Evolutionary conservation across 768 basidiomycete species (phyloP).

Genomic region (Suillus decipiens): DNA sequence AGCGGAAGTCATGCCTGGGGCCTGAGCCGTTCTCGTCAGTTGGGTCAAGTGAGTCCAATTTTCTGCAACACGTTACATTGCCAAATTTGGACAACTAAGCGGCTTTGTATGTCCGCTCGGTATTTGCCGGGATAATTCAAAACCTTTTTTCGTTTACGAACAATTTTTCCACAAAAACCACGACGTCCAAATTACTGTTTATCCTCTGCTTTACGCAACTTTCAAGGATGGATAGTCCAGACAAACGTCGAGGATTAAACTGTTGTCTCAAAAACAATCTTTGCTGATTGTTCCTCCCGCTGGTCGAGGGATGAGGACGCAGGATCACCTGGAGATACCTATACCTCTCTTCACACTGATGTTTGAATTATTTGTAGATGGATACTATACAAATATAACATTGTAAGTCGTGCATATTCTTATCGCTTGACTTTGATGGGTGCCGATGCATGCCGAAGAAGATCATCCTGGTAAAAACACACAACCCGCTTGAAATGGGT

Average conservation of each 20-base stretch:
- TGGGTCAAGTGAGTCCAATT: background rate
- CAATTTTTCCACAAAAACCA: conserved; percentile 29
- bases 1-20: conserved; percentile 19
- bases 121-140: conserved; percentile 33
- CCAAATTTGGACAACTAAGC: background rate
- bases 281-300: conserved; percentile 87
- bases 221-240: conserved; percentile 78
- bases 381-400: conserved; percentile 15
- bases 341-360: conserved; percentile 39
- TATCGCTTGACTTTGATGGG: background rate
- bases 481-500: conserved; percentile 55
- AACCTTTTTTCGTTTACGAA: conserved; percentile 19
- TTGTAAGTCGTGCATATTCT: conserved; percentile 10
- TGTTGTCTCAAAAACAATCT: conserved; percentile 85
- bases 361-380: conserved; percentile 29
- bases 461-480: conserved; percentile 91
- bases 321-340: conserved; percentile 87
- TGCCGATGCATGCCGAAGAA: conserved; percentile 52
- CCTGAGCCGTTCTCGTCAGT: conserved; percentile 5
- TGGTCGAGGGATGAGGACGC: conserved; percentile 90
- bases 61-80: background rate
- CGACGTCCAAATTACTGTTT: conserved; percentile 88
- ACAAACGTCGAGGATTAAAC: conserved; percentile 82
- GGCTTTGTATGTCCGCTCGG: conserved; percentile 18
- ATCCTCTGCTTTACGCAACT: conserved; percentile 45